Conservation (phyloP, 192 early-diverging fungal species). For the Dissophora ornata region DNA sequence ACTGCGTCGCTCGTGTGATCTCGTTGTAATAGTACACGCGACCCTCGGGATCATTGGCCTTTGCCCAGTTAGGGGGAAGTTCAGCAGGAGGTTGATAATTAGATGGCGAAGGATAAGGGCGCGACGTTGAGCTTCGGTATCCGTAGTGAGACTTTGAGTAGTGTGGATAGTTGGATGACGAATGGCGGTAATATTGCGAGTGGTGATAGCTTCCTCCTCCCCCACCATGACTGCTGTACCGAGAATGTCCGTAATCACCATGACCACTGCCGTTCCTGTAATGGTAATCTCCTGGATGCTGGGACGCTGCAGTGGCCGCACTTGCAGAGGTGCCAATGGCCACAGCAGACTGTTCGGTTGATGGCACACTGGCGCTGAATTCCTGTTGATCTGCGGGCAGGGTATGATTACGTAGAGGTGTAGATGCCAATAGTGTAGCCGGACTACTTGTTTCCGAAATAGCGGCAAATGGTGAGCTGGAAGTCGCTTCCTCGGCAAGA, state of each 20-base stretch:
- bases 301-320: neutral
- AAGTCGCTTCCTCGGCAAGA: constrained; percentile 3
- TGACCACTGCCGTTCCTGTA: constrained; percentile 19
- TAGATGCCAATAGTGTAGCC: constrained; percentile 1
- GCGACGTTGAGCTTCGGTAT: constrained; percentile 21
- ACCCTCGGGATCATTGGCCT: constrained; percentile 57
- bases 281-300: constrained; percentile 6
- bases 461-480: neutral
- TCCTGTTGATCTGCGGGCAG: constrained; percentile 2
- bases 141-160: constrained; percentile 28
- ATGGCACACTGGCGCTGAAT: neutral
- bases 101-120: constrained; percentile 6
- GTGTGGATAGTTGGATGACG: constrained; percentile 26
- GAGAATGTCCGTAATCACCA: constrained; percentile 26
- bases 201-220: constrained; percentile 27
- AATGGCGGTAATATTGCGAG: constrained; percentile 33
- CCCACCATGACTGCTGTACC: constrained; percentile 26
- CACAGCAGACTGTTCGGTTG: constrained; percentile 6
- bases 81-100: constrained; percentile 21
- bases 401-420: constrained; percentile 11
- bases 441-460: neutral
- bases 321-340: neutral
- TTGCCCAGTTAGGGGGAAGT: constrained; percentile 64
- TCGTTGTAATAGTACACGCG: constrained; percentile 65
- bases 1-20: constrained; percentile 64